Evolutionary conservation across 2,329 filamentous ascomycete genomes (phyloP).

Genomic region (Trichoderma citrinoviride): DNA sequence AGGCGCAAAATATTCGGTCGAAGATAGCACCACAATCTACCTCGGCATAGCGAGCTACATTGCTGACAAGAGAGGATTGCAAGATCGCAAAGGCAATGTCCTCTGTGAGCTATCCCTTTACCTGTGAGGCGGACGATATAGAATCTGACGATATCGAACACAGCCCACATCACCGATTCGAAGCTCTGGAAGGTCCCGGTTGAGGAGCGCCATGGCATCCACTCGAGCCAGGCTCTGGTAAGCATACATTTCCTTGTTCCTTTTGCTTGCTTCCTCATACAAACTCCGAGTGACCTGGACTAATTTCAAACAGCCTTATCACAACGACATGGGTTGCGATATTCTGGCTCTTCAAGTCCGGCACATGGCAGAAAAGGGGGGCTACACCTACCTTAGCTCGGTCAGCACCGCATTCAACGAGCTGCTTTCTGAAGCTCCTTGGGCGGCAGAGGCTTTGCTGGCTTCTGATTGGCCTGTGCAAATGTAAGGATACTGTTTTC

Average conservation of each 20-base stretch:
- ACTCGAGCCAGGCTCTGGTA: constrained; percentile 47
- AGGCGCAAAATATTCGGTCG: constrained; percentile 44
- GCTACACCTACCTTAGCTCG: constrained; percentile 46
- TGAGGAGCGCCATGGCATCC: constrained; percentile 49
- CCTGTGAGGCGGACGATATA: not conserved
- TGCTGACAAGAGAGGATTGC: constrained; percentile 51
- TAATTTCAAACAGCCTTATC: constrained; percentile 39
- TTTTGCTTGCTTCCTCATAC: not conserved
- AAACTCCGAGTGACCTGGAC: not conserved
- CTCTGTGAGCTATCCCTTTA: constrained; percentile 39
- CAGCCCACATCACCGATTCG: constrained; percentile 49
- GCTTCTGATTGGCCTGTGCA: constrained; percentile 48
- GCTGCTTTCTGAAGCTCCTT: constrained; percentile 39
- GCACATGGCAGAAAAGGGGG: constrained; percentile 43
- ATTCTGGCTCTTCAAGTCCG: constrained; percentile 49
- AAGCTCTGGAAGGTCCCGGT: constrained; percentile 45
- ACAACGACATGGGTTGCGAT: constrained; percentile 53
- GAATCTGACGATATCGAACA: constrained; percentile 7
- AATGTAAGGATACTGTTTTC: constrained; percentile 36
- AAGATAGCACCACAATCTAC: constrained; percentile 56
- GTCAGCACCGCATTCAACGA: constrained; percentile 45
- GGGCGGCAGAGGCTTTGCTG: constrained; percentile 39
- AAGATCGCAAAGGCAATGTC: constrained; percentile 48
- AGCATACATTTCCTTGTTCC: not conserved
- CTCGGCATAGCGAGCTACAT: constrained; percentile 57